Evolutionary conservation across 352 stramenopile species (phyloP).

Genomic region (Globisporangium lucens): DNA sequence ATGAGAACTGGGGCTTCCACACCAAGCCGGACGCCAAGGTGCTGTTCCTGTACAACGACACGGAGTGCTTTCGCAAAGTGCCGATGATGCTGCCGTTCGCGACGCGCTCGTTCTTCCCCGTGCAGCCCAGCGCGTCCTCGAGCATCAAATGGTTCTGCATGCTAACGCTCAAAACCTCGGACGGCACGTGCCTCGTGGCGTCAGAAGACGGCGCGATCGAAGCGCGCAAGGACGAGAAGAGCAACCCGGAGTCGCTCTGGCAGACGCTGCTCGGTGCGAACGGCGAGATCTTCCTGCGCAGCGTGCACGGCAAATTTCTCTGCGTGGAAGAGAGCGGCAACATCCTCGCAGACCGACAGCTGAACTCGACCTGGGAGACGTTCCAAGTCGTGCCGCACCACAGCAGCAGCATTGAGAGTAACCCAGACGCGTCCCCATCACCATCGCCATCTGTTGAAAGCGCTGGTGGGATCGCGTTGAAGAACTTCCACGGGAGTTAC

Average conservation of each 20-base stretch:
- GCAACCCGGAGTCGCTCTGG: constrained; percentile 51
- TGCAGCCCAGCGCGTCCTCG: constrained; percentile 32
- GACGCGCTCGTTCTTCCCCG: constrained; percentile 32
- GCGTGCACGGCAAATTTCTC: constrained; percentile 79
- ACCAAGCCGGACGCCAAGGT: constrained; percentile 56
- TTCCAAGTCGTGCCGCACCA: constrained; percentile 76
- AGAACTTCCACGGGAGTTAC: constrained; percentile 79
- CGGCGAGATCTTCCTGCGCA: constrained; percentile 70
- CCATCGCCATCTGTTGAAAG: neutral
- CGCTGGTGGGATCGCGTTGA: constrained; percentile 55
- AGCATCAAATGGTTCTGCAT: constrained; percentile 64
- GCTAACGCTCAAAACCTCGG: constrained; percentile 56
- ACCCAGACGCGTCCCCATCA: neutral
- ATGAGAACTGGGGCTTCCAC: constrained; percentile 66
- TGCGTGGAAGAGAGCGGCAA: constrained; percentile 74
- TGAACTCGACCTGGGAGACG: constrained; percentile 88
- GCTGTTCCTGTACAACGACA: constrained; percentile 83
- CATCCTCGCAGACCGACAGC: constrained; percentile 60
- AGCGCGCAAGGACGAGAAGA: constrained; percentile 23
- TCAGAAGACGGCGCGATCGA: constrained; percentile 61
- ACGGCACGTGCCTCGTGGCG: constrained; percentile 70
- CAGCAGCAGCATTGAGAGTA: constrained; percentile 1
- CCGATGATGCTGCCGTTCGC: constrained; percentile 62
- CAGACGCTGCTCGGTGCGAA: constrained; percentile 60
- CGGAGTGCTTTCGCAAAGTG: constrained; percentile 82